Percentiles rank a stretch among this genome's conserved stretches.
phyloP scores from a whole-genome alignment of 139 green algal genomes.

The Nannochloris sp. region DNA sequence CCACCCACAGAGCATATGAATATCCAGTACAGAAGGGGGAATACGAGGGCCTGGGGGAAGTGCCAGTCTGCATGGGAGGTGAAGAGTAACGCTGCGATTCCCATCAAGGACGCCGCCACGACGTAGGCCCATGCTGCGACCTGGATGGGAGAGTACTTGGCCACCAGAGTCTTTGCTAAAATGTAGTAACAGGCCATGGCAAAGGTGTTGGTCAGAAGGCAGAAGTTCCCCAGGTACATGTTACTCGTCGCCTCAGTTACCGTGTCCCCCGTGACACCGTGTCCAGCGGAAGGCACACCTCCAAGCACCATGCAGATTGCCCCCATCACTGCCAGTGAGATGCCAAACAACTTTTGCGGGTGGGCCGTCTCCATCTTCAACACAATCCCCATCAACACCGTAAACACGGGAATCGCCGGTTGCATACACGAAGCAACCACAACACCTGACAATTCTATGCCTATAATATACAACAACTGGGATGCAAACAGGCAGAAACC shows the following conservation, averaged over 20 bases:
- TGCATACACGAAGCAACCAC: conserved; percentile 65
- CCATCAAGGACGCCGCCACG: conserved; percentile 27
- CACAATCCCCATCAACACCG: conserved; percentile 40
- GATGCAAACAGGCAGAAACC: conserved; percentile 42
- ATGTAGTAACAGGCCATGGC: conserved; percentile 49
- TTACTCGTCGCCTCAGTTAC: not conserved
- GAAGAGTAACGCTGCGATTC: conserved; percentile 21
- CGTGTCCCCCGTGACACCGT: not conserved
- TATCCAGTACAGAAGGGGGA: conserved; percentile 56
- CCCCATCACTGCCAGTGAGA: conserved; percentile 37
- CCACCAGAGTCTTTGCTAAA: conserved; percentile 33
- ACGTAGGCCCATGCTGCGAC: conserved; percentile 60
- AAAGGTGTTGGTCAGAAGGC: conserved; percentile 46
- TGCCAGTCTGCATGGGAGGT: conserved; percentile 22
- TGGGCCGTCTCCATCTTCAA: conserved; percentile 33
- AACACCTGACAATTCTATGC: conserved; percentile 57
- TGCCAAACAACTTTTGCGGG: conserved; percentile 53
- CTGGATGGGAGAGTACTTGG: conserved; percentile 11
- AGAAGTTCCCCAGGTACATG: conserved; percentile 36
- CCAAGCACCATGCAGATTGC: conserved; percentile 46
- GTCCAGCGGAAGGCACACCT: not conserved
- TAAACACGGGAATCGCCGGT: conserved; percentile 60
- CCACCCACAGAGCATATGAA: conserved; percentile 49
- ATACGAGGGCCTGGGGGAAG: conserved; percentile 20
- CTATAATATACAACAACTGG: conserved; percentile 66